These are phyloP conservation scores for Pythium brassicae DNA, from an alignment of 352 stramenopile genomes.

Conservation along the genomic window DNA sequence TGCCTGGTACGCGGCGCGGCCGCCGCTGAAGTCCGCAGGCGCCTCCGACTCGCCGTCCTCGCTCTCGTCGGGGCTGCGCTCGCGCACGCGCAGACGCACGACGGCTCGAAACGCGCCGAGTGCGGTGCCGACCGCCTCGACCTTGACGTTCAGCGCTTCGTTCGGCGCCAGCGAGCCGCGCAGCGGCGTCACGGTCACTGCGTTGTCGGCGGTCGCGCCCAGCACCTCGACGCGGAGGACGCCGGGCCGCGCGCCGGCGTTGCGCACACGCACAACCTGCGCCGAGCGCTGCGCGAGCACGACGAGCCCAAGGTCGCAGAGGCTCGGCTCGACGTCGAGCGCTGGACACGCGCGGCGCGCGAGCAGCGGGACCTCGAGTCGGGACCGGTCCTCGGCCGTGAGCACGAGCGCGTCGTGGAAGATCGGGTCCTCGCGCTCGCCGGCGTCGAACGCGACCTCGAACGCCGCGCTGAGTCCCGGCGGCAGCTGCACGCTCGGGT, in stretches of 20 bases:
- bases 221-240: conserved; percentile 54
- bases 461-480: conserved; percentile 54
- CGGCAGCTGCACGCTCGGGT: conserved; percentile 61
- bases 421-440: conserved; percentile 19
- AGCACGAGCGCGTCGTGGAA: conserved; percentile 63
- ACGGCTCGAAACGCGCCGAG: conserved; percentile 36
- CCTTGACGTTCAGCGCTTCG: conserved; percentile 36
- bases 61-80: conserved; percentile 11
- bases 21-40: neutral
- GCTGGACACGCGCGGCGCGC: conserved; percentile 48
- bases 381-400: conserved; percentile 49
- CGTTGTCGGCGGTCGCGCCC: conserved; percentile 5
- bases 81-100: conserved; percentile 39
- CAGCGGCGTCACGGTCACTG: conserved; percentile 21
- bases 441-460: conserved; percentile 55
- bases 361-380: conserved; percentile 56
- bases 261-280: conserved; percentile 48
- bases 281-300: conserved; percentile 54
- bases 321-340: conserved; percentile 42
- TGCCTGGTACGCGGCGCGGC: conserved; percentile 10
- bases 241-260: conserved; percentile 34
- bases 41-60: conserved; percentile 8
- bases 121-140: conserved; percentile 36
- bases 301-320: conserved; percentile 65
- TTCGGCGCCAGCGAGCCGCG: conserved; percentile 24